Percentiles rank a stretch among this genome's conserved stretches.
These are phyloP conservation scores for Coemansia sp. DNA, from an alignment of 192 early-diverging fungal genomes.

Conservation along the genomic window DNA sequence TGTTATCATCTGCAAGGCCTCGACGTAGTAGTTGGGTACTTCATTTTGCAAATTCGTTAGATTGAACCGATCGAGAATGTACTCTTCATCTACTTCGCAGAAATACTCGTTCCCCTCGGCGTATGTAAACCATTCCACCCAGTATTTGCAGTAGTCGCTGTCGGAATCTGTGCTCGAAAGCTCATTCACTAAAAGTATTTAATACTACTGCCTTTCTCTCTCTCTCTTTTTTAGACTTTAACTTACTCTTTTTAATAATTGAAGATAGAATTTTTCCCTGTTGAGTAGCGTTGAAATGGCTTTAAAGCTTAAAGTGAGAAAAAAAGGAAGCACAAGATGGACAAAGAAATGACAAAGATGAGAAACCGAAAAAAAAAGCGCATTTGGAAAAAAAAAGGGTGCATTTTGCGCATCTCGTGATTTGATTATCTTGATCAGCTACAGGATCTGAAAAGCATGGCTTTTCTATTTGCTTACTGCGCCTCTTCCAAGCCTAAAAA, in stretches of 20 bases:
- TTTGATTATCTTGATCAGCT: no score
- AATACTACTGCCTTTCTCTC: not conserved
- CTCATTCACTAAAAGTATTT: constrained; percentile 36
- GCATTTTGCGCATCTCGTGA: no score
- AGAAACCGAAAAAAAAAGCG: no score
- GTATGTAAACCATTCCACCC: constrained; percentile 93
- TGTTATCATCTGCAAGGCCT: constrained; percentile 88
- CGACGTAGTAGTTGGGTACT: constrained; percentile 77
- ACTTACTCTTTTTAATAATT: constrained; percentile 10
- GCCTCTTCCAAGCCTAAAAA: no score
- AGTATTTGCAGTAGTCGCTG: constrained; percentile 62
- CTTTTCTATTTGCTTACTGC: no score
- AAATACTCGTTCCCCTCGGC: constrained; percentile 96
- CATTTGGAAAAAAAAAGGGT: no score
- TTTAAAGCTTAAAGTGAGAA: no score
- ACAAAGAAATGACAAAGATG: no score
- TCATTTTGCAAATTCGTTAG: constrained; percentile 89
- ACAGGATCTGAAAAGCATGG: no score
- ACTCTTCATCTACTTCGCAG: constrained; percentile 98
- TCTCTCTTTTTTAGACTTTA: not conserved
- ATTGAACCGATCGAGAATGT: constrained; percentile 96
- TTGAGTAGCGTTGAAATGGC: no score
- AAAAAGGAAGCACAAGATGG: no score
- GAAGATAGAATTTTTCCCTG: constrained; percentile 1
- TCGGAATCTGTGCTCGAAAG: constrained; percentile 44